These are phyloP conservation scores for Oxytropis ochrocephala DNA, from an alignment of 306 rosid species.

Conservation along the genomic window DNA sequence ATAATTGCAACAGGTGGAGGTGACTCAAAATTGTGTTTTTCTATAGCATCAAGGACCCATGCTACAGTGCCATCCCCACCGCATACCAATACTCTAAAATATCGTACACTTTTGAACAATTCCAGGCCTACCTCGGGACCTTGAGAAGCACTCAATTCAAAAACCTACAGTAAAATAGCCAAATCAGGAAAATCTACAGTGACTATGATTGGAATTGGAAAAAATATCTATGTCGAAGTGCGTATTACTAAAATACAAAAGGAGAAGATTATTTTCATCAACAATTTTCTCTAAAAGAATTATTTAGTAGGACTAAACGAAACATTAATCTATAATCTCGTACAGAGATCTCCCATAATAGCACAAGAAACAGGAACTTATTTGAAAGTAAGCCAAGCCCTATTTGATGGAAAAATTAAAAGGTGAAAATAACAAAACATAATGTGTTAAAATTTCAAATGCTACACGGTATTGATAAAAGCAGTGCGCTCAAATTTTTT, in stretches of 20 bases:
- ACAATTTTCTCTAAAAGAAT: neutral
- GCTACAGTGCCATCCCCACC: constrained; percentile 88
- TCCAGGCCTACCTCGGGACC: constrained; percentile 59
- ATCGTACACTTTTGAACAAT: constrained; percentile 25
- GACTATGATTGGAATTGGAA: neutral
- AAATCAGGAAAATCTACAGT: constrained; percentile 7
- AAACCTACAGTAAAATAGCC: constrained; percentile 42
- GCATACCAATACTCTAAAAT: constrained; percentile 35
- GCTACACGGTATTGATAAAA: neutral
- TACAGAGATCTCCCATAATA: neutral
- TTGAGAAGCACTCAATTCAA: constrained; percentile 59
- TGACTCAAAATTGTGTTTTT: constrained; percentile 60
- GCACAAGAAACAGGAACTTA: neutral
- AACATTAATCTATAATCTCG: neutral
- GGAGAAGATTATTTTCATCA: neutral
- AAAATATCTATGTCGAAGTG: neutral
- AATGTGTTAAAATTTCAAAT: constrained; percentile 5
- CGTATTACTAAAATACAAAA: constrained; percentile 6
- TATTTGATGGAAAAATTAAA: neutral
- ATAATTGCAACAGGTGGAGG: constrained; percentile 72
- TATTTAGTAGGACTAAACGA: neutral
- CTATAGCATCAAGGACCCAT: constrained; percentile 76
- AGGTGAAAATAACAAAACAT: constrained; percentile 3
- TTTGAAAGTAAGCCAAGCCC: neutral
- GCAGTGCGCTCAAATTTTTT: neutral